Base-by-base conservation (phyloP, 2,329 filamentous ascomycete species). In the Claviceps sp. region DNA sequence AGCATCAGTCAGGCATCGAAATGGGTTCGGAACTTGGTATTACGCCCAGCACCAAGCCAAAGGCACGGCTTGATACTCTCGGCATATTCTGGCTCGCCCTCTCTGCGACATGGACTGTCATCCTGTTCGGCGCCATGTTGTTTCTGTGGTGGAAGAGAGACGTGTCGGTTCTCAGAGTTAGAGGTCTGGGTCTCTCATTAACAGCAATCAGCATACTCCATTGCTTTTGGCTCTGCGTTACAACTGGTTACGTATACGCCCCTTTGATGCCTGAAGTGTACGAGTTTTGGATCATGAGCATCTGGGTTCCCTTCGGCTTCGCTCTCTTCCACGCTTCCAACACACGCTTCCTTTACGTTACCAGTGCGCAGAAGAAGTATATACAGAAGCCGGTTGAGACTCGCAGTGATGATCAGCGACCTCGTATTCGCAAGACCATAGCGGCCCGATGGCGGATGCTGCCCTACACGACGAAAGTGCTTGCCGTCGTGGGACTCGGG, bases 251-350 rank as follows among this genome's bases (percentile, higher is more conserved):
- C 52, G 59, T 64, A 19, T 64, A 70, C 50, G 67, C 65, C 2
- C 63, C 69, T 2, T 54, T 72, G 1, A 65, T 68, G 50, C 76
- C 78, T 0, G 77, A 77, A 50, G 67, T 72, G 19, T 70, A 70
- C 16, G 78, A 83, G 63, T 85, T 73, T 62, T 85, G 81, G 79
- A 73, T 82, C 63, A 85, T 85, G 82, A 75, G 77, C 55, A 70
- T 80, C 52, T 82, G 79, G 62, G 68, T 85, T 3, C 82, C 82
- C 11, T 74, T 80, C 47, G 81, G 82, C 24, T 79, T 85, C 51
- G 81, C 79, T 7, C 66, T 85, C 5, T 84, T 84, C 60, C 81
- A 85, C 60, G 81, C 78, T 22, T 76, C 77, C 54, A 82, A 83
- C 61, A 75, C 71, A 58, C 77, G 78, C 52, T 78, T 84, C 50